Evolutionary conservation across 176 grass and related monocot genomes (phyloP), one percentile per base, ranked within the genome.

Genomic region (Oryza glaberrima): DNA sequence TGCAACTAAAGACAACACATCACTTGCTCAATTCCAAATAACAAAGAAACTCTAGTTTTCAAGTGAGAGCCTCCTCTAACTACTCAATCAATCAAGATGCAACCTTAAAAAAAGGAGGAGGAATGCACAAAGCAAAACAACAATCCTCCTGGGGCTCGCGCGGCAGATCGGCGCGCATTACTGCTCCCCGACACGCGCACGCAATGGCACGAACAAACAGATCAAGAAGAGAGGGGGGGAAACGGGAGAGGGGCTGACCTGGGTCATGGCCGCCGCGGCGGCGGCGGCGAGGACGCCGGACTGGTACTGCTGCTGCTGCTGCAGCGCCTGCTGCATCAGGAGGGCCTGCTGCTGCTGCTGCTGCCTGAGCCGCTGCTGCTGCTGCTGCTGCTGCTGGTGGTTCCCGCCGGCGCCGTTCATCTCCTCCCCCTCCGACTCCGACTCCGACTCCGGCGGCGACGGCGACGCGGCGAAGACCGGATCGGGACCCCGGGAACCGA

Each of bases 301-400:
- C 71, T 94, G 92, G 89, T 94, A 91, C 76, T 90, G 88, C 88
- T 94, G 92, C 88, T 94, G 92, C 80, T 93, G 91, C 87, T 90
- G 89, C 46, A 93, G 85, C 25, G 88, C 86, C 82, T 84, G 88
- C 82, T 93, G 91, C 88, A 90, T 90, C 78, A 93, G 82, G 69
- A 93, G 88, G 9, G 88, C 91, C 85, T 90, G 92, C 78, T 94
- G 88, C 70, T 92, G 88, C 83, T 93, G 86, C 40, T 90, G 88
- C 82, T 90, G 88, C 49, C 85, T 81, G 32, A 91, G 84, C 83
- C 88, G 88, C 70, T 93, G 75, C 66, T 36, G 35, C 35, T 36
- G 35, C 35, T 85, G 78, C 79, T 92, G 88, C 77, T 89, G 88
- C 9, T 90, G 81, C 84, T 87, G 89, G 81, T 84, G 70, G 65